Conservation (phyloP, 805 yeast species). For the Kuraishia ogatae region DNA sequence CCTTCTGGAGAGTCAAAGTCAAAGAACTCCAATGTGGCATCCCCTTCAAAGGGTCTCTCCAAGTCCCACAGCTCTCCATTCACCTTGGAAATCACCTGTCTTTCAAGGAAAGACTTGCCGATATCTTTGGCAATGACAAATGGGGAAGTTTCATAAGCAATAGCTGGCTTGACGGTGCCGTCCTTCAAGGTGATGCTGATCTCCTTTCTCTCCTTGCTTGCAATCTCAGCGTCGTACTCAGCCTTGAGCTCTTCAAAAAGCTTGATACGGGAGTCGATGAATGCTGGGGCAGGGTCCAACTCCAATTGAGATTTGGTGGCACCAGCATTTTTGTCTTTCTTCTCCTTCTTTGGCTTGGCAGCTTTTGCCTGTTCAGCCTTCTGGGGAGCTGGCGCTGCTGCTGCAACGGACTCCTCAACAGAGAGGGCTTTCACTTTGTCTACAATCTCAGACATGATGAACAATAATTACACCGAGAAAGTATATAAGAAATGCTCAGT, state of each 20-base stretch:
- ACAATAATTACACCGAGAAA: not conserved
- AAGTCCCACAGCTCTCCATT: slow-evolving; percentile 92
- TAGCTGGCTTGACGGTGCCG: slow-evolving; percentile 71
- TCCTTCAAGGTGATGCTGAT: slow-evolving; percentile 81
- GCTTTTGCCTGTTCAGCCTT: slow-evolving; percentile 2
- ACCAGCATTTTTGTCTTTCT: slow-evolving; percentile 31
- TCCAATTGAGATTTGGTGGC: slow-evolving; percentile 32
- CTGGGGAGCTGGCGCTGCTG: no score
- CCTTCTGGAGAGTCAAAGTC: slow-evolving; percentile 95
- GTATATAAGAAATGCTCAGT: no score
- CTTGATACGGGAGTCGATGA: slow-evolving; percentile 68
- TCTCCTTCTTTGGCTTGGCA: slow-evolving; percentile 20
- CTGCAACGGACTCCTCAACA: slow-evolving; percentile 16
- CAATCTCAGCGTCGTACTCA: slow-evolving; percentile 65
- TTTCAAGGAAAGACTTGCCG: slow-evolving; percentile 81
- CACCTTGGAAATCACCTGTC: slow-evolving; percentile 86
- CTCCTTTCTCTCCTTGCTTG: slow-evolving; percentile 45
- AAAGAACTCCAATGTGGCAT: slow-evolving; percentile 63
- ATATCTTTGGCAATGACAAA: slow-evolving; percentile 74
- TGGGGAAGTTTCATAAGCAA: slow-evolving; percentile 87
- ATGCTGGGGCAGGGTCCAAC: slow-evolving; percentile 75
- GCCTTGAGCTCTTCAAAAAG: slow-evolving; percentile 76
- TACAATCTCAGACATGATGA: slow-evolving; percentile 27
- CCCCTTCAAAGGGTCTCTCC: slow-evolving; percentile 83
- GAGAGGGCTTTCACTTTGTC: slow-evolving; percentile 38